phyloP scores from a whole-genome alignment of 768 basidiomycete species.

The Paxillus ammoniavirescens region DNA sequence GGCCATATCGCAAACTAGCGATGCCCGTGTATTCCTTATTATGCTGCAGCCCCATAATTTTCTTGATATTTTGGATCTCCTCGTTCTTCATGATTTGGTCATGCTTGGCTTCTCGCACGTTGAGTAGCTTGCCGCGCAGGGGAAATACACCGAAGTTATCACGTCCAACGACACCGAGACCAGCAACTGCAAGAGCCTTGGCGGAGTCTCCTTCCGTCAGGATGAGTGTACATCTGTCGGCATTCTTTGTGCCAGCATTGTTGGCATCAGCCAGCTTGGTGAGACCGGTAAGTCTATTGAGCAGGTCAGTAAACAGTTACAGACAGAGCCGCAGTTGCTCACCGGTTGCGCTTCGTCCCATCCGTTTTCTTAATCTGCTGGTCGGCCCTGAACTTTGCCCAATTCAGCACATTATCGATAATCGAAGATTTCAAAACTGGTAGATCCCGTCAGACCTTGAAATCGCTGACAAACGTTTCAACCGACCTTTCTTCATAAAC shows the following conservation, averaged over 20 bases:
- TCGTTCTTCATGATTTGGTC: constrained; percentile 98
- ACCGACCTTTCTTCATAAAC: constrained; percentile 91
- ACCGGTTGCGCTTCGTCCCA: constrained; percentile 86
- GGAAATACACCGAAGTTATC: constrained; percentile 99
- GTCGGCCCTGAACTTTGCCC: constrained; percentile 97
- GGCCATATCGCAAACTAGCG: constrained; percentile 81
- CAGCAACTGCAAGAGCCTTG: constrained; percentile 93
- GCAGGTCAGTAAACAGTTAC: constrained; percentile 1
- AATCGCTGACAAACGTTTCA: not conserved
- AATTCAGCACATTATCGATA: constrained; percentile 88
- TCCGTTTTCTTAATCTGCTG: constrained; percentile 96
- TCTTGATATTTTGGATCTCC: constrained; percentile 96
- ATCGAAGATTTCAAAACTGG: constrained; percentile 86
- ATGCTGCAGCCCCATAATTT: constrained; percentile 95
- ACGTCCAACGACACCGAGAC: constrained; percentile 90
- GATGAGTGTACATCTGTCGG: constrained; percentile 86
- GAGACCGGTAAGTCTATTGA: constrained; percentile 76
- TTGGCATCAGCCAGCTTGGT: constrained; percentile 96
- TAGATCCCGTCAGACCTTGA: constrained; percentile 2
- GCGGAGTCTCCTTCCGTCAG: constrained; percentile 99
- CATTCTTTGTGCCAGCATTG: constrained; percentile 86
- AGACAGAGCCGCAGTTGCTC: constrained; percentile 16
- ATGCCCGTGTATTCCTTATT: constrained; percentile 81
- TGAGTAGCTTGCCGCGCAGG: constrained; percentile 92
- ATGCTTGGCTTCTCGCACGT: constrained; percentile 94